A percentile compares a stretch with the other conserved stretches of the same genome.
phyloP scores from a whole-genome alignment of 768 basidiomycete genomes.

The Lactarius quietus region DNA sequence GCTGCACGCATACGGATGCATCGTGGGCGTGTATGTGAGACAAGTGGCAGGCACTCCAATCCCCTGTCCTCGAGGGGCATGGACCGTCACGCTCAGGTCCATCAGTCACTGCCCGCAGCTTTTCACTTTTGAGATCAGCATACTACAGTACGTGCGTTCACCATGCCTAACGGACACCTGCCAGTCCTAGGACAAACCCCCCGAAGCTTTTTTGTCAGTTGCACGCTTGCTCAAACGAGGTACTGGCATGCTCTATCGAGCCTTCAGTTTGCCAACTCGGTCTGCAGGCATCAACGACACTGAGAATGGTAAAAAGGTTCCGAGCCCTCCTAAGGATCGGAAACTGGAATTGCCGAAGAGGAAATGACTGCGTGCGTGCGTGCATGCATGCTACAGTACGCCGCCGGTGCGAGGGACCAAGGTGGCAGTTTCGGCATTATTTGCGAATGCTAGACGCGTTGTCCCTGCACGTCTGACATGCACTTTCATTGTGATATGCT shows the following conservation, averaged over 20 bases:
- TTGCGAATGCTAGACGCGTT: not conserved
- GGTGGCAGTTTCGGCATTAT: conserved; percentile 2
- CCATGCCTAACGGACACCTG: conserved; percentile 1
- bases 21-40: not conserved
- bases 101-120: not conserved
- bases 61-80: not conserved
- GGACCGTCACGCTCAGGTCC: not conserved
- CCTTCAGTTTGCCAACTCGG: conserved; percentile 3
- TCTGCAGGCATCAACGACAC: not conserved
- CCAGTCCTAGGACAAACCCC: not conserved
- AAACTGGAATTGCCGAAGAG: conserved; percentile 1
- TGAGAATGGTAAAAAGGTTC: not conserved
- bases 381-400: conserved; percentile 7
- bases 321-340: not conserved
- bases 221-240: not conserved
- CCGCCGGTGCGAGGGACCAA: not conserved
- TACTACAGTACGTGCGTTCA: not conserved
- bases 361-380: not conserved
- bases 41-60: not conserved
- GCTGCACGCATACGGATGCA: not conserved
- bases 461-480: not conserved
- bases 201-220: not conserved
- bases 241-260: conserved; percentile 5
- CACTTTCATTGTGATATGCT: not conserved
- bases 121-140: not conserved